Conservation (phyloP, 208 protist genomes). For the Acanthamoeba rhysodes region DNA sequence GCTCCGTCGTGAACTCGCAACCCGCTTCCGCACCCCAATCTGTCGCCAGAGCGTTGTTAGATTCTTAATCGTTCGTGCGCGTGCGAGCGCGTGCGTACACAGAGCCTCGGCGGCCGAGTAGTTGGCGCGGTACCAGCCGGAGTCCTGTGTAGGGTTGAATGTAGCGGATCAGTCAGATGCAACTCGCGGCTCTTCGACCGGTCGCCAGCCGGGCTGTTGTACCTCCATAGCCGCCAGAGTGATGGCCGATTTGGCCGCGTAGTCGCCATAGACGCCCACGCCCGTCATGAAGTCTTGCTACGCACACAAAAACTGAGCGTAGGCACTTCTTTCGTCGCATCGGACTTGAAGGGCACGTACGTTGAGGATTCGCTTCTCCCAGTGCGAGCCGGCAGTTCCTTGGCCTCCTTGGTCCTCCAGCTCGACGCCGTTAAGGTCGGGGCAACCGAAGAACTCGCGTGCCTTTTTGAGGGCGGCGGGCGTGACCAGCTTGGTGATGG, state of each 20-base stretch:
- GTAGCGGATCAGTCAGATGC: no score
- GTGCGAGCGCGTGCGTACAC: background rate
- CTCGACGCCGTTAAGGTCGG: slow-evolving; percentile 39
- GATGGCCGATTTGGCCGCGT: slow-evolving; percentile 11
- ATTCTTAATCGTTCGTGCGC: no score
- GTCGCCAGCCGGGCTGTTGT: background rate
- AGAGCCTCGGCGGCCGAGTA: slow-evolving; percentile 37
- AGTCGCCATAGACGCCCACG: background rate
- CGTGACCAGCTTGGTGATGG: slow-evolving; percentile 37
- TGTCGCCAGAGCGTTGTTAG: background rate
- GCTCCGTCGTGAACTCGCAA: background rate
- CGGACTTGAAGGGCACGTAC: background rate
- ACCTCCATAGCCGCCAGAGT: slow-evolving; percentile 40
- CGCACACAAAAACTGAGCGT: no score
- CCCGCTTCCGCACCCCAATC: slow-evolving; percentile 1
- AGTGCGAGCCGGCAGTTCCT: slow-evolving; percentile 56
- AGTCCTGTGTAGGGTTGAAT: background rate
- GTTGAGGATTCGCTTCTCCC: slow-evolving; percentile 45
- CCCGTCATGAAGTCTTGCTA: slow-evolving; percentile 72
- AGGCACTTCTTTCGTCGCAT: no score
- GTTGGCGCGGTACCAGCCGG: slow-evolving; percentile 58
- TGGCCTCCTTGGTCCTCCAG: slow-evolving; percentile 40
- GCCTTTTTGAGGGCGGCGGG: background rate
- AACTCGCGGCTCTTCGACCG: no score
- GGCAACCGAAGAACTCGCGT: background rate